Base-by-base conservation (phyloP, 257 asterid species). In the Eustoma russellianum region DNA sequence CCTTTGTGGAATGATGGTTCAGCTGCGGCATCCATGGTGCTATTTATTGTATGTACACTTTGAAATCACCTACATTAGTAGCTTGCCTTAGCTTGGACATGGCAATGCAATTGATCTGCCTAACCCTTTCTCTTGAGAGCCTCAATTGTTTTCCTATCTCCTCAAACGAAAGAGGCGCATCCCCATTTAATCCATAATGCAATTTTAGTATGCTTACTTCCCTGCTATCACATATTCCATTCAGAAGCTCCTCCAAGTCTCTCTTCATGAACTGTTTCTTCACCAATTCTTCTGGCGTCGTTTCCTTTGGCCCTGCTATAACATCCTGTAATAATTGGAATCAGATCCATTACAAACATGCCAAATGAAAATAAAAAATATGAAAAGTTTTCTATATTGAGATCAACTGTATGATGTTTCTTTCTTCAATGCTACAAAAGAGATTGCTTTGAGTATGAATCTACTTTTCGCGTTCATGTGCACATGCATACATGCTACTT, bases 111-210 rank as follows among this genome's bases (percentile, higher is more conserved):
- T 65, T 81, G 18, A 83, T 74, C 75, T 83, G 94, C 70, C 94
- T 67, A 52, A 83, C 77, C 70, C 90, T 78, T 71, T 81, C 94
- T 71, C 94, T 74, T 41, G 90, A 83, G 17, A 83, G 79, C 56
- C 74, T 63, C 35, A 81, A 19, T 16, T 56, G 17, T 56, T 61
- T 72, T 50, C 85, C 94, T 17, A 74, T 78, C 66, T 83, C 94
- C 74, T 83, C 87, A 34, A 78, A 81, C 9, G 94, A 76, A 62
- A 62, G 46, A 24, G 79, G 70, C 1, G 69, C 58, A 1, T 69
- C 75, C 2, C 87, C 87, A 34, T 70, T 64, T 52, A 83, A 63
- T 33, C 94, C 90, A 53, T 72, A 83, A 48, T 73, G 76, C 63
- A 81, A 48, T 69, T 76, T 68, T 33, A 83, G 19, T 11, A 83